Base-by-base conservation (phyloP, 1,284 basidiomycete genomes). In the Caloboletus firmus region DNA sequence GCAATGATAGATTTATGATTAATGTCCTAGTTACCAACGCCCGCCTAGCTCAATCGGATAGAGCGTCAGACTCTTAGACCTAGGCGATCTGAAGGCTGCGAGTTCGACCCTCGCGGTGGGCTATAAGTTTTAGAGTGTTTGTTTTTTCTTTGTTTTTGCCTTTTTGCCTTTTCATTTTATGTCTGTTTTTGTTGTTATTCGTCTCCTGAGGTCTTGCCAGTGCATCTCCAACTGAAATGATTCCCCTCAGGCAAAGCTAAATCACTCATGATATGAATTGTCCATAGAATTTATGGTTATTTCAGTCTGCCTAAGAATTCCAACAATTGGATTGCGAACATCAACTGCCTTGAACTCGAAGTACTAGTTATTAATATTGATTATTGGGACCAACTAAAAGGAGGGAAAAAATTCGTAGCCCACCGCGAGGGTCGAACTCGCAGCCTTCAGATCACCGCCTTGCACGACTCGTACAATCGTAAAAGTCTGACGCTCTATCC, bases 91-190 rank as follows among this genome's bases (percentile, higher is more conserved):
- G 87, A 89, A 89, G 87, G 87, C 85, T 90, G 87, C 85, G 85
- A 88, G 87, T 90, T 90, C 87, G 87, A 90, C 86, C 86, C 87
- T 89, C 87, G 85, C 87, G 86, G 86, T 89, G 87, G 87, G 85
- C 87, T 89, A 85, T 45, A 0, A 4, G 10, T 47, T 65, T 56
- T 56, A 9, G 2, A 43, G 1, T 5, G 17, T 11, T 17, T 18
- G 4, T 18, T n/a, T 8, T 9, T 4, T 18, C 13, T 12, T 4
- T 36, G 8, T 2, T 31, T 31, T 46, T n/a, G n/a, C n/a, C 5
- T 18, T 20, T 11, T 3, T 36, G 10, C 4, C 24, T 30, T 49
- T 18, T 8, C 2, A 5, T 11, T 24, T 15, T 8, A 18, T 13
- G n/a, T n/a, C n/a, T n/a, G n/a, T 26, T 20, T 28, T 42, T 18